Conservation (phyloP, 78 protist species). For the Anaeramoeba ignava region DNA sequence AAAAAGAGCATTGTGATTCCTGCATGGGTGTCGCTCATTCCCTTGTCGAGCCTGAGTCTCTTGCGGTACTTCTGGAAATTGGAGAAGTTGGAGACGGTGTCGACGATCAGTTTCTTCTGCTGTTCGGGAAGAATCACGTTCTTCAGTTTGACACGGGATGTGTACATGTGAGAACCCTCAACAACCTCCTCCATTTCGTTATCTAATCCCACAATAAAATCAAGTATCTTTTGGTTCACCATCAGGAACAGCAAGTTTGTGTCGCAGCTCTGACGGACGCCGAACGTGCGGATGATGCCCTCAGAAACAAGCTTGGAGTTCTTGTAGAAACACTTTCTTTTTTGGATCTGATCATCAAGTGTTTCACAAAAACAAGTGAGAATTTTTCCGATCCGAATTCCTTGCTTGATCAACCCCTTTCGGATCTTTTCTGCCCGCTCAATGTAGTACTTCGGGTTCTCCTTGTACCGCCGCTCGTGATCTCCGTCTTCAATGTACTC, state of each 20-base stretch:
- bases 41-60: conserved; percentile 22
- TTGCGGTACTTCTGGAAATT: conserved; percentile 1
- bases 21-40: conserved; percentile 21
- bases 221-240: conserved; percentile 35
- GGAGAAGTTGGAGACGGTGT: conserved; percentile 15
- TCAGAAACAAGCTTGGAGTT: background rate
- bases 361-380: background rate
- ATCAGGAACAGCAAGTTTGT: background rate
- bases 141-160: conserved; percentile 24
- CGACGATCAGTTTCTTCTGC: conserved; percentile 18
- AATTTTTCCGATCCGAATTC: background rate
- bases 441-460: background rate
- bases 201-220: conserved; percentile 48
- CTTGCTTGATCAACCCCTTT: background rate
- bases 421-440: background rate
- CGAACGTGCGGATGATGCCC: background rate
- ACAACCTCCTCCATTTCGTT: conserved; percentile 44
- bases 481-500: background rate
- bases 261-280: background rate
- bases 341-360: background rate
- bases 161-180: conserved; percentile 42
- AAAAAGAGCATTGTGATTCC: conserved; percentile 46
- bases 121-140: conserved; percentile 35
- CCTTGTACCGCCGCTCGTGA: background rate
- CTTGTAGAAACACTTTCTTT: background rate